Base-by-base conservation (phyloP, 2,329 filamentous ascomycete species). In the Akanthomyces dipterigenus region DNA sequence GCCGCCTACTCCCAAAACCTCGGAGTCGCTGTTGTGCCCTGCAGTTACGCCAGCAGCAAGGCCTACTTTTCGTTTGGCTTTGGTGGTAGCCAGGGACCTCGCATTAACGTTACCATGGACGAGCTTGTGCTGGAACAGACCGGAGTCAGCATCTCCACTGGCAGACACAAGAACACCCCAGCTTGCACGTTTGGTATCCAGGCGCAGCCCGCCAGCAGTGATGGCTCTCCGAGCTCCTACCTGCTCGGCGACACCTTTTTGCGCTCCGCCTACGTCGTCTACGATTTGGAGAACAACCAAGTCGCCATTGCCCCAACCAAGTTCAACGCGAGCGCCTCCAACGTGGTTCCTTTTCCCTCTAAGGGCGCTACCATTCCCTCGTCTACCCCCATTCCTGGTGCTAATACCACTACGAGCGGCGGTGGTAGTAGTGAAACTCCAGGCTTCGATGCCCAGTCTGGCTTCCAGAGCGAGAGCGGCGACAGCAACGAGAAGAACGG, bases 191-290 rank as follows among this genome's bases (percentile, higher is more conserved):
- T 87, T 61, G 84, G 85, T 43, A 80, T 87, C 62, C 78, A 82
- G 66, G 82, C 82, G 67, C 74, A 77, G 55, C 77, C 71, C 24
- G 67, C 67, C 22, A 24, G 12, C n/a, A 31, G 5, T 5, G 61
- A 51, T n/a, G 36, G 48, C 20, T 40, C 43, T n/a, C 3, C 24
- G 64, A 70, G 2, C 36, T 38, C 77, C 0, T 82, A 72, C 65
- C 72, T 85, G 46, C 76, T 86, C 11, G 83, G 83, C 48, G 83
- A 84, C 66, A 82, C 80, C 0, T 86, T 86, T 68, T 70, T 86
- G 36, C 79, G 83, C 59, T 85, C 82, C 1, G 83, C 82, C 1
- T 86, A 85, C 63, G 80, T 85, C 6, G 82, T 85, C 8, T 86
- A 84, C 64, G 83, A 86, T 64, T 72, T 85, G 22, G 76, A 79